Evolutionary conservation across 2,329 filamentous ascomycete genomes (phyloP), one percentile per base, ranked within the genome.

Genomic region (Bisporella sp.): DNA sequence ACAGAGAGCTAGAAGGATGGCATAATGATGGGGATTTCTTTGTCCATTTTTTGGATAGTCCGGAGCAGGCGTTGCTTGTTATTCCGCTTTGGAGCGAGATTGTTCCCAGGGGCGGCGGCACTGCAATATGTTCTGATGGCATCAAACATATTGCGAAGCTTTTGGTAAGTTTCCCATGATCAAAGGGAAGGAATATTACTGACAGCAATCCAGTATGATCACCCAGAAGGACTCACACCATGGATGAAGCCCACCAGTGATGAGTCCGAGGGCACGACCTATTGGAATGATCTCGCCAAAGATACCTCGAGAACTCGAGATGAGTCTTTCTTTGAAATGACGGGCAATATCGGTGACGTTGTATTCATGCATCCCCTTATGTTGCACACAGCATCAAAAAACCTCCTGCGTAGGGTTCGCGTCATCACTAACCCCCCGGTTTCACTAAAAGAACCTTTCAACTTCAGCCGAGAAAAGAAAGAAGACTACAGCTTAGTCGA

Each of bases 11-110:
- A 28, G 60, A 70, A 6, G 71, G 71, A 28, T 87, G 84, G 83
- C 84, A 87, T 65, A 80, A 85, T 13, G 83, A 87, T 65, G 83
- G 84, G 6, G 83, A 87, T 57, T 87, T 85, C 65, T 87, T 87
- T 63, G 73, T 84, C 5, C 84, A 87, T 68, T 88, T 82, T 57
- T 75, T 88, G 35, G 84, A 87, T 62, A 83, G 78, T 21, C 79
- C 79, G 0, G 84, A 88, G 68, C 84, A 88, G 64, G 84, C 73
- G 0, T 67, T 87, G 11, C 71, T 87, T 1, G 81, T 87, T 9
- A 85, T 85, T 40, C 83, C 84, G 1, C 65, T 87, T 5, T 87
- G 83, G 68, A 81, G 74, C 0, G 82, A 87, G 60, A 78, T 87
- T 47, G 67, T 69, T 6, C 40, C 40, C 7, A 71, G 74, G 33